Percentiles rank a stretch among this genome's conserved stretches.
These are phyloP conservation scores for Rhodotorula sp. DNA, from an alignment of 1,284 basidiomycete species.

Conservation along the genomic window DNA sequence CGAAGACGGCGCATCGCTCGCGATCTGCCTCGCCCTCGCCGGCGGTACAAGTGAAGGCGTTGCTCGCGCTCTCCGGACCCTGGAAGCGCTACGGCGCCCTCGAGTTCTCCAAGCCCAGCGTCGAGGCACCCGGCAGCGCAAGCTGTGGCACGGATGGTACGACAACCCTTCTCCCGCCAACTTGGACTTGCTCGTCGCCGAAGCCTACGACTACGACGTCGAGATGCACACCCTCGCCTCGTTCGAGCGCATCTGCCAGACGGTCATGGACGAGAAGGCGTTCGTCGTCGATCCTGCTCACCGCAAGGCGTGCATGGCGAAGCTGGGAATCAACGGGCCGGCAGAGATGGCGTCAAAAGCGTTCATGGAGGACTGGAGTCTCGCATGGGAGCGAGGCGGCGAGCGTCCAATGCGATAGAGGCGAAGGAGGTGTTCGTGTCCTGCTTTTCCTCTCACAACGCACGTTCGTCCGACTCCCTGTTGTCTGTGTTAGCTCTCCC, in stretches of 20 bases:
- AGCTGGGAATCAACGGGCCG: not conserved
- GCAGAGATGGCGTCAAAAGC: not conserved
- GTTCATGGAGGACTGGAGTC: not conserved
- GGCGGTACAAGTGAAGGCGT: constrained; percentile 7
- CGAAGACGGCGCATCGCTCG: constrained; percentile 30
- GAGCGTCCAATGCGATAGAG: not conserved
- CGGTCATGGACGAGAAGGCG: not conserved
- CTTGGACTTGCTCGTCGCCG: constrained; percentile 6
- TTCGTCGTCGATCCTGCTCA: not conserved
- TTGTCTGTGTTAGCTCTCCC: not conserved
- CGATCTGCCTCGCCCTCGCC: constrained; percentile 10
- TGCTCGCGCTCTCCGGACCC: constrained; percentile 10
- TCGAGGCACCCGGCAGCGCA: constrained; percentile 10
- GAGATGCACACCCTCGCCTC: constrained; percentile 7
- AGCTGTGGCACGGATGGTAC: constrained; percentile 12
- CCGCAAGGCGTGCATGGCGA: not conserved
- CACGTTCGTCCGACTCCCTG: not conserved
- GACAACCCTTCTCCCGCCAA: not conserved
- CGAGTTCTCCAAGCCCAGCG: constrained; percentile 4
- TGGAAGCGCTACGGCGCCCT: not conserved
- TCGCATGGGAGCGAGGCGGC: not conserved
- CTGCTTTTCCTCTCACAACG: too few species aligned
- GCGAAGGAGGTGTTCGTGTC: too few species aligned
- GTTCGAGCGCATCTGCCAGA: constrained; percentile 8
- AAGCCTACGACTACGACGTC: constrained; percentile 15